These are phyloP conservation scores for Fonsecaea multimorphosa DNA, from an alignment of 2,329 filamentous ascomycete genomes.

Conservation along the genomic window DNA sequence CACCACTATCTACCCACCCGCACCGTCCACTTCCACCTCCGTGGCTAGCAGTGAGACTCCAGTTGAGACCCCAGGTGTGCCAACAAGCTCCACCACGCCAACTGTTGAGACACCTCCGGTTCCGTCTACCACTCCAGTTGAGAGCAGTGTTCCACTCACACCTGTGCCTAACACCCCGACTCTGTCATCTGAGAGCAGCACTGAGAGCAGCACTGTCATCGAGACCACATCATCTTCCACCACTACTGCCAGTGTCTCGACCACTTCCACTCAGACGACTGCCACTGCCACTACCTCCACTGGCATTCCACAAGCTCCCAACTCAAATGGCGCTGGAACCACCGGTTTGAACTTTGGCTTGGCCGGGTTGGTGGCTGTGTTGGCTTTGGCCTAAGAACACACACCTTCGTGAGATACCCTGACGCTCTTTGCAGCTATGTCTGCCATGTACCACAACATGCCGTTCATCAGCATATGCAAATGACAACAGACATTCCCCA, in stretches of 20 bases:
- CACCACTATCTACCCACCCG: constrained; percentile 8
- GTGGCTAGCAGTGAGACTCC: constrained; percentile 20
- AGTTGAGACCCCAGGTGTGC: constrained; percentile 25
- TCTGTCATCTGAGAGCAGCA: constrained; percentile 18
- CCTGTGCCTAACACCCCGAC: constrained; percentile 17
- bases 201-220: constrained; percentile 18
- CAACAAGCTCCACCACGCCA: constrained; percentile 11
- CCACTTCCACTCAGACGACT: constrained; percentile 29
- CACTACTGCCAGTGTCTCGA: constrained; percentile 27
- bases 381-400: constrained; percentile 33
- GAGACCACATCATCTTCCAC: constrained; percentile 22
- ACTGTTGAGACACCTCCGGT: constrained; percentile 13
- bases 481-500: constrained; percentile 22
- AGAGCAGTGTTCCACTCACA: constrained; percentile 24
- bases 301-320: constrained; percentile 33
- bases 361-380: constrained; percentile 33
- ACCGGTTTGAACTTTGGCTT: constrained; percentile 82
- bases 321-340: constrained; percentile 64
- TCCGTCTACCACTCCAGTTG: constrained; percentile 11
- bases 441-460: constrained; percentile 34
- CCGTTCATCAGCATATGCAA: constrained; percentile 30
- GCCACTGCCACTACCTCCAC: constrained; percentile 23
- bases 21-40: constrained; percentile 7
- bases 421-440: constrained; percentile 37
- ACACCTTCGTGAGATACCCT: constrained; percentile 25